Evolutionary conservation across 495 filamentous ascomycete genomes (phyloP).

Genomic region (Bathelium albidoporum): DNA sequence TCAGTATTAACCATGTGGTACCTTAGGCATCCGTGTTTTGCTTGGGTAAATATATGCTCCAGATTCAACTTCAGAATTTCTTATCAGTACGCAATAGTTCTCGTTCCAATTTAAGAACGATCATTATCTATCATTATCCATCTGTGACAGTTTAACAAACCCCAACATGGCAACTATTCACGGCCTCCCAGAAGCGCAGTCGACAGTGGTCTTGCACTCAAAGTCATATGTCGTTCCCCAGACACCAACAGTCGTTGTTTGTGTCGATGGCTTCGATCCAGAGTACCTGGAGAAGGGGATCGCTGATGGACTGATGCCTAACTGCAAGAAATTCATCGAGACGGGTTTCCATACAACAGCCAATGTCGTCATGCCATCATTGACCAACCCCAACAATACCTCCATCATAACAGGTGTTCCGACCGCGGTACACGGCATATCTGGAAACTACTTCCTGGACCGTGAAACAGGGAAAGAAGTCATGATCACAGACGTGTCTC

Average conservation of each 20-base stretch:
- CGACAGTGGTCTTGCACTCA: constrained; percentile 2
- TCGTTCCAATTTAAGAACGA: too few relatives aligned
- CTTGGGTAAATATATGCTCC: too few relatives aligned
- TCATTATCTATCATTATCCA: too few relatives aligned
- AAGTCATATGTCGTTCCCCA: constrained; percentile 7
- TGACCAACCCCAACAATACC: constrained; percentile 33
- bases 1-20: too few relatives aligned
- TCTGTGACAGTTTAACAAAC: not conserved
- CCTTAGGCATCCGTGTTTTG: too few relatives aligned
- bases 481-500: constrained; percentile 31
- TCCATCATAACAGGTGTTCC: constrained; percentile 32
- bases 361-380: constrained; percentile 30
- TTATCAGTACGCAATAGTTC: too few relatives aligned
- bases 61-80: too few relatives aligned
- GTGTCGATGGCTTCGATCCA: constrained; percentile 33
- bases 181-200: not conserved
- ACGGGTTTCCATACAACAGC: constrained; percentile 29
- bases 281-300: constrained; percentile 27
- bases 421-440: constrained; percentile 27
- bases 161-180: not conserved
- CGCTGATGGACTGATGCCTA: constrained; percentile 26
- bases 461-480: constrained; percentile 26
- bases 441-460: constrained; percentile 33
- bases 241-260: constrained; percentile 28
- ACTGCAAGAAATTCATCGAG: constrained; percentile 20